These are phyloP conservation scores for Rubroshorea leprosula DNA, from an alignment of 345 rosid species.

Conservation along the genomic window DNA sequence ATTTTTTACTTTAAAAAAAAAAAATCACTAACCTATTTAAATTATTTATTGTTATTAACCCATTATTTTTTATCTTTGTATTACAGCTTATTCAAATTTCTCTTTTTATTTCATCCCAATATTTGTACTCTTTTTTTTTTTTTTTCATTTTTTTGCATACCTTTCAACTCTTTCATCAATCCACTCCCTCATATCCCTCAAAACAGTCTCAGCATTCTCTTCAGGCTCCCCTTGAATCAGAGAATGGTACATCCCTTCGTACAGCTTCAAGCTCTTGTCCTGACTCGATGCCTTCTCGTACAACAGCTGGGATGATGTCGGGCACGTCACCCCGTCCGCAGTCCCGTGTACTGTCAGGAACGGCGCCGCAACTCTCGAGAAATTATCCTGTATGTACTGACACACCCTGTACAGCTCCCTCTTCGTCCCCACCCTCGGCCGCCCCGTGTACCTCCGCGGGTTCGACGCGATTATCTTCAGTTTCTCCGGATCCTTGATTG, in stretches of 20 bases:
- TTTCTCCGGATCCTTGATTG: slow-evolving; percentile 75
- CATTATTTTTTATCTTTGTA: too few species aligned
- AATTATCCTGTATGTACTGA: slow-evolving; percentile 74
- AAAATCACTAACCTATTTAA: too few species aligned
- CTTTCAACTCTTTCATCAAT: slow-evolving; percentile 73
- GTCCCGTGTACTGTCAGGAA: slow-evolving; percentile 76
- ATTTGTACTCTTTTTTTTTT: too few species aligned
- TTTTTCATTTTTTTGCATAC: too few species aligned
- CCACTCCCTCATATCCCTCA: slow-evolving; percentile 95
- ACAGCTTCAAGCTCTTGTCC: slow-evolving; percentile 76
- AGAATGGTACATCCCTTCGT: slow-evolving; percentile 89
- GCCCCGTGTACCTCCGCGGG: slow-evolving; percentile 77
- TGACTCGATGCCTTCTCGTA: slow-evolving; percentile 67
- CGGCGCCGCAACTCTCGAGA: slow-evolving; percentile 48
- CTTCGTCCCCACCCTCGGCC: slow-evolving; percentile 92
- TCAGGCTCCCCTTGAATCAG: slow-evolving; percentile 91
- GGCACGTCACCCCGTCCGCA: slow-evolving; percentile 72
- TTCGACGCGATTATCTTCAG: slow-evolving; percentile 80
- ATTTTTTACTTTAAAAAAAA: too few species aligned
- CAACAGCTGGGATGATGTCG: slow-evolving; percentile 57
- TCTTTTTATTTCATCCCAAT: too few species aligned
- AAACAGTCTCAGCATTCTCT: slow-evolving; percentile 55
- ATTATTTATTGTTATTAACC: too few species aligned
- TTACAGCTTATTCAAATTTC: too few species aligned
- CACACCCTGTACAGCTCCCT: slow-evolving; percentile 74